Evolutionary conservation across 23 red algal species (phyloP).

Genomic region (Porphyridium purpureum): DNA sequence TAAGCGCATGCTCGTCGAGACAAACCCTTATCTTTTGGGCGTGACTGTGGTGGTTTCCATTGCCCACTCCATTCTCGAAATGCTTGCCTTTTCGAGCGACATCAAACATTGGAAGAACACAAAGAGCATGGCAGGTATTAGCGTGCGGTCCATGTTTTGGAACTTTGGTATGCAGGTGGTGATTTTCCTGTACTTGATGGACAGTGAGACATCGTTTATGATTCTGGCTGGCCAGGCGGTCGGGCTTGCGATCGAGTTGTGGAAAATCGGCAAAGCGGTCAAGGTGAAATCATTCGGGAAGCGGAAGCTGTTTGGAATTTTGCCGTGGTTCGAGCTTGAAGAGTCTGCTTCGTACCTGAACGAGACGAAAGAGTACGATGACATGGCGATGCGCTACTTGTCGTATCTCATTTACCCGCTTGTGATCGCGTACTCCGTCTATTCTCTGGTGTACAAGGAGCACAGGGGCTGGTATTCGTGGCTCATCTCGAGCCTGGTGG

Average conservation of each 20-base stretch:
- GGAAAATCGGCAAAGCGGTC: conserved; percentile 83
- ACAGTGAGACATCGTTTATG: conserved; percentile 92
- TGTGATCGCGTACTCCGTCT: conserved; percentile 44
- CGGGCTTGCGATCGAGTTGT: conserved; percentile 44
- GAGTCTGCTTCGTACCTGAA: conserved; percentile 39
- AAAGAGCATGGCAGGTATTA: conserved; percentile 72
- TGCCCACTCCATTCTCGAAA: conserved; percentile 58
- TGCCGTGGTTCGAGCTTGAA: conserved; percentile 57
- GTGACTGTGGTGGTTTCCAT: conserved; percentile 60
- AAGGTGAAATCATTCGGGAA: conserved; percentile 62
- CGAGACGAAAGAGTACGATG: conserved; percentile 81
- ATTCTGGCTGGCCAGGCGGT: conserved; percentile 46
- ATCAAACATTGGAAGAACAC: conserved; percentile 73
- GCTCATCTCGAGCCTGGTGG: conserved; percentile 55
- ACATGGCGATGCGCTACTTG: conserved; percentile 69
- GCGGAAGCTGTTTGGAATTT: conserved; percentile 28
- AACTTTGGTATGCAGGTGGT: conserved; percentile 87
- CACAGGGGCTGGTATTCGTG: conserved; percentile 93
- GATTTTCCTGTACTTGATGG: conserved; percentile 70
- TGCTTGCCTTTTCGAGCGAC: conserved; percentile 85
- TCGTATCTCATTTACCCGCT: conserved; percentile 44
- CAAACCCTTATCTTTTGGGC: conserved; percentile 58
- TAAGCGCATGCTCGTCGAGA: conserved; percentile 70
- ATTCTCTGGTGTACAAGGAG: conserved; percentile 63
- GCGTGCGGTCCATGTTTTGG: conserved; percentile 78